Evolutionary conservation across 352 stramenopile genomes (phyloP), one percentile per base, ranked within the genome.

Genomic region (Globisporangium yorkense): DNA sequence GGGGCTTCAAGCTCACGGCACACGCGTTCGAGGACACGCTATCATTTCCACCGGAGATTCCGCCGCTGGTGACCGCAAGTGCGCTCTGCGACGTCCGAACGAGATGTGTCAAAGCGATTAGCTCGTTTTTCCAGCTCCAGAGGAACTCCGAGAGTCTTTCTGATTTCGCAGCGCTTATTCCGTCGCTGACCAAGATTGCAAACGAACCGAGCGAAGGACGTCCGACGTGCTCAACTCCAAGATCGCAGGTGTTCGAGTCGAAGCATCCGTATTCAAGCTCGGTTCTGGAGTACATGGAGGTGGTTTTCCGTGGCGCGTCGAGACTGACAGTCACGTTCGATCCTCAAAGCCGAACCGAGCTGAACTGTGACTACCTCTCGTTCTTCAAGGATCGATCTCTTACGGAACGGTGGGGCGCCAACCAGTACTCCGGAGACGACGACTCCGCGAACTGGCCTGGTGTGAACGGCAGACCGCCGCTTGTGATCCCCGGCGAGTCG

Each of bases 341-440:
- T 54, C 18, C 71, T 0, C 69, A 80, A 35, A 84, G 75, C 21
- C 66, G 67, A 33, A 91, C 83, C 2, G 84, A 96, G 53, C 59
- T 75, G 15, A 72, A 67, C 27, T 94, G 73, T 35, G 89, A 97
- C 55, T 96, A 91, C 47, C 53, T 97, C 2, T 81, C 65, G 18
- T 95, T 97, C 54, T 91, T 87, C 65, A 93, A 92, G 45, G 80
- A 95, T 44, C 85, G 88, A 51, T 75, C 76, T 9, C 59, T 88
- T 16, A 81, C 65, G 0, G 74, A 87, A 48, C 65, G 70, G 0
- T 94, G 82, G 82, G 84, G 84, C 15, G 68, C 62, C 2, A 66
- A 79, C 37, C 66, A 85, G 41, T 94, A 91, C 53, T 87, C 70
- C 48, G 90, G 90, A 16, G 53, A 70, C 16, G 77, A 82, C 29